Evolutionary conservation across 2,329 filamentous ascomycete genomes (phyloP).

Genomic region (Hymenoscyphus infarciens): DNA sequence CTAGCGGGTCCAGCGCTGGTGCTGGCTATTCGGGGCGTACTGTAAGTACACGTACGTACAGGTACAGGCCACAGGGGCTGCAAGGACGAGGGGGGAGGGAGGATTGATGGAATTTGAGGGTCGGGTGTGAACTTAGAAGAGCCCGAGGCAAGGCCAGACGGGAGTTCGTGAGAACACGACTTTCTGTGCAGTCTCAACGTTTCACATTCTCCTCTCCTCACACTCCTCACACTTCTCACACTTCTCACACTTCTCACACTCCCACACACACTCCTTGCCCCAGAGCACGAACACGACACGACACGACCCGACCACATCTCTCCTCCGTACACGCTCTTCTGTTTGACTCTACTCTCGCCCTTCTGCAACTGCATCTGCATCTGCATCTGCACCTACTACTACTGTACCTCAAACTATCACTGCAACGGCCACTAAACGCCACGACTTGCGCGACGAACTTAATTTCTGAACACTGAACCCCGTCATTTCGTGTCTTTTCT

Average conservation of each 20-base stretch:
- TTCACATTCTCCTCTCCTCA: background rate
- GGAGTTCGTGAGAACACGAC: background rate
- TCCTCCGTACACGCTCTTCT: too few relatives aligned
- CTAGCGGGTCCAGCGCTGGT: background rate
- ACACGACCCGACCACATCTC: too few relatives aligned
- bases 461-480: background rate
- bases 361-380: background rate
- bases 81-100: background rate
- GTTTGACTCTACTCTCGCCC: background rate
- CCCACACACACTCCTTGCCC: too few relatives aligned
- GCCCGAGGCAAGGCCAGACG: background rate
- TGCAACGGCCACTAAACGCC: constrained; percentile 1
- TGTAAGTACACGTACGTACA: too few relatives aligned
- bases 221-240: too few relatives aligned
- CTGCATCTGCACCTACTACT: background rate
- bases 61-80: background rate
- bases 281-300: too few relatives aligned
- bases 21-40: too few relatives aligned
- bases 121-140: background rate
- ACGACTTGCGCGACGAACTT: background rate
- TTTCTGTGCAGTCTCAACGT: background rate
- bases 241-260: too few relatives aligned
- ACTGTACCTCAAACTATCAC: background rate
- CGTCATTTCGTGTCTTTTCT: constrained; percentile 20
- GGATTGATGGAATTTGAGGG: background rate